Percentiles rank a stretch among this genome's conserved stretches.
phyloP scores from a whole-genome alignment of 2,329 filamentous ascomycete genomes.

The Aspergillus sp. region DNA sequence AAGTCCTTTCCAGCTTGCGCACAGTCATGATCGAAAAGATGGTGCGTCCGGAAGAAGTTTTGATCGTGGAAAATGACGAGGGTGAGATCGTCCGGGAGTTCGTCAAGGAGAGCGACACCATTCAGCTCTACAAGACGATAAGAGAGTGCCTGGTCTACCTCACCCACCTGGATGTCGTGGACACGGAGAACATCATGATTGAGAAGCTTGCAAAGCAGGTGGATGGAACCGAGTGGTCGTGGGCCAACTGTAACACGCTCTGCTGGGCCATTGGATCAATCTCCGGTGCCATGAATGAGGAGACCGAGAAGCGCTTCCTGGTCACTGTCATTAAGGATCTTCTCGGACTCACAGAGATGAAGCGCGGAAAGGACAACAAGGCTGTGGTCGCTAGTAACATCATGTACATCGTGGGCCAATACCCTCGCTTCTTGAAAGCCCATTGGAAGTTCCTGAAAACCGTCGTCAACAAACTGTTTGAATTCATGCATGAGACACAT shows the following conservation, averaged over 20 bases:
- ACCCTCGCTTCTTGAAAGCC: slow-evolving; percentile 95
- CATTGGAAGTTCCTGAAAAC: slow-evolving; percentile 99
- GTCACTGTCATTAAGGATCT: slow-evolving; percentile 99
- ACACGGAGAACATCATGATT: slow-evolving; percentile 99
- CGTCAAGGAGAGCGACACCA: slow-evolving; percentile 98
- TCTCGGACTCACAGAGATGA: slow-evolving; percentile 96
- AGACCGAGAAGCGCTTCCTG: slow-evolving; percentile 96
- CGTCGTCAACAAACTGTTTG: slow-evolving; percentile 98
- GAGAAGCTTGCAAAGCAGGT: slow-evolving; percentile 96
- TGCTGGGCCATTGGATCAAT: slow-evolving; percentile 99
- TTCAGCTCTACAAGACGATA: slow-evolving; percentile 98
- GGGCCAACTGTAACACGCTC: slow-evolving; percentile 98
- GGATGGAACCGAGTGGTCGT: slow-evolving; percentile 95
- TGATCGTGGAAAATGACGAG: slow-evolving; percentile 99
- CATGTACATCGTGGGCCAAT: slow-evolving; percentile 99
- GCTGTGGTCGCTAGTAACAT: slow-evolving; percentile 98
- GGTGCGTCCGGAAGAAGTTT: slow-evolving; percentile 94
- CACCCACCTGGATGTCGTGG: slow-evolving; percentile 93
- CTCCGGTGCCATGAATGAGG: slow-evolving; percentile 98
- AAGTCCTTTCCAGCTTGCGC: slow-evolving; percentile 88
- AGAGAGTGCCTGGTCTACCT: slow-evolving; percentile 95
- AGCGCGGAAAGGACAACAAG: slow-evolving; percentile 99
- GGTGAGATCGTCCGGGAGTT: slow-evolving; percentile 99
- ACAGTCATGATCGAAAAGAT: slow-evolving; percentile 99
- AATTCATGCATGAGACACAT: slow-evolving; percentile 99